Evolutionary conservation across 1,139 yeast species (phyloP).

Genomic region (Zygoascus hellenicus): DNA sequence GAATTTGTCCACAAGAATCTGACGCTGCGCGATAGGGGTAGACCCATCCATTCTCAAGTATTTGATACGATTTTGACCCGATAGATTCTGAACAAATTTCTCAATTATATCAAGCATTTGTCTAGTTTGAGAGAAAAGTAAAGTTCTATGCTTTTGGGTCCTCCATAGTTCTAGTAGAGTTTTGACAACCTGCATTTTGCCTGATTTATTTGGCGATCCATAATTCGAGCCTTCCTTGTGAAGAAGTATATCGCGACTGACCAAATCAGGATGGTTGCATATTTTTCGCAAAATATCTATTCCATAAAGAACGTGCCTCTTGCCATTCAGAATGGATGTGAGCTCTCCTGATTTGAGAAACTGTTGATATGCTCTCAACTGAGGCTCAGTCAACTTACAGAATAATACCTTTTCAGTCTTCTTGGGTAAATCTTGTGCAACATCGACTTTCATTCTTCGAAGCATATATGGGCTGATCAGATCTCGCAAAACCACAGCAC

Average conservation of each 20-base stretch:
- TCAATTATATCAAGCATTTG: conserved; percentile 92
- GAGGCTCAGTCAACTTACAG: conserved; percentile 74
- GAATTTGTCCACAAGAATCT: conserved; percentile 71
- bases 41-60: conserved; percentile 93
- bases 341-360: conserved; percentile 75
- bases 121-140: conserved; percentile 83
- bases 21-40: conserved; percentile 73
- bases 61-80: conserved; percentile 34
- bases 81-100: conserved; percentile 44
- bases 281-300: conserved; percentile 85
- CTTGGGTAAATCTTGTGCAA: conserved; percentile 92
- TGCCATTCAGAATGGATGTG: conserved; percentile 66
- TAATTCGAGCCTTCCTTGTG: conserved; percentile 44
- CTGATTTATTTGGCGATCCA: conserved; percentile 70
- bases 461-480: conserved; percentile 83
- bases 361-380: conserved; percentile 63
- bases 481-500: conserved; percentile 87
- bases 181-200: conserved; percentile 84
- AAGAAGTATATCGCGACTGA: conserved; percentile 47
- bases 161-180: conserved; percentile 74
- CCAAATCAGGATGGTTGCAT: conserved; percentile 93
- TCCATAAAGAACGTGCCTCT: conserved; percentile 77
- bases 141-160: conserved; percentile 66
- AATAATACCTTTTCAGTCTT: conserved; percentile 91
- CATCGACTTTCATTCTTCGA: conserved; percentile 85